Conservation (phyloP, 768 basidiomycete species). For the Boletellus ananiceps region DNA sequence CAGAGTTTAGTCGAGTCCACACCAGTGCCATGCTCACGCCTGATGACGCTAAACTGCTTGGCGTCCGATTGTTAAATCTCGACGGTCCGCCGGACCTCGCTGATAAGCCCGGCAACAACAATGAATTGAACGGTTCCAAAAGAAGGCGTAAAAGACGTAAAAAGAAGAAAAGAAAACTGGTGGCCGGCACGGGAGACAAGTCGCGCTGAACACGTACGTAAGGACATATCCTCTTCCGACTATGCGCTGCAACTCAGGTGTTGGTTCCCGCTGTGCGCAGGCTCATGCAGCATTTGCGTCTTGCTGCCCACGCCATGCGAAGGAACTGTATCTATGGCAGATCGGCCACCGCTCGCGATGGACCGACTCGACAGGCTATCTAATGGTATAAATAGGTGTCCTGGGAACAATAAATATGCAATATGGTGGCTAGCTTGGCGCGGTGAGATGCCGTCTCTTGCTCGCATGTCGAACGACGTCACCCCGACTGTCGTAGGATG, state of each 20-base stretch:
- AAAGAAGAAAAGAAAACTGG: slow-evolving; percentile 44
- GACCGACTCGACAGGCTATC: slow-evolving; percentile 6
- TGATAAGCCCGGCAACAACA: slow-evolving; percentile 12
- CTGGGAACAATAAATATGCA: slow-evolving; percentile 15
- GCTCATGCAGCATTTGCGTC: neutral
- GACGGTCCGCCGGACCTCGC: slow-evolving; percentile 39
- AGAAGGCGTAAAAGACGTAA: slow-evolving; percentile 53
- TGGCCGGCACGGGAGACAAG: slow-evolving; percentile 17
- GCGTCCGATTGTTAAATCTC: slow-evolving; percentile 52
- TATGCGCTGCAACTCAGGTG: neutral
- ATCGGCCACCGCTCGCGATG: neutral
- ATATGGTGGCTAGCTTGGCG: neutral
- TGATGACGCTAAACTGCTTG: slow-evolving; percentile 12
- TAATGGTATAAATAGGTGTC: slow-evolving; percentile 20
- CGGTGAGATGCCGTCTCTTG: slow-evolving; percentile 6
- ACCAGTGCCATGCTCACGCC: slow-evolving; percentile 1
- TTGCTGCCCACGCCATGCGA: neutral
- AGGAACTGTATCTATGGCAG: neutral
- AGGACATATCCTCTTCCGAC: slow-evolving; percentile 1
- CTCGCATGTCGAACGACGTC: slow-evolving; percentile 1
- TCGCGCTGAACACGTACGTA: slow-evolving; percentile 17
- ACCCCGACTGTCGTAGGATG: slow-evolving; percentile 13
- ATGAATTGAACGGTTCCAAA: slow-evolving; percentile 33
- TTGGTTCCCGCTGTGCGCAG: neutral
- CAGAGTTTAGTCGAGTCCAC: slow-evolving; percentile 5